phyloP scores from a whole-genome alignment of 306 rosid genomes.

The Abrus pulchellus region DNA sequence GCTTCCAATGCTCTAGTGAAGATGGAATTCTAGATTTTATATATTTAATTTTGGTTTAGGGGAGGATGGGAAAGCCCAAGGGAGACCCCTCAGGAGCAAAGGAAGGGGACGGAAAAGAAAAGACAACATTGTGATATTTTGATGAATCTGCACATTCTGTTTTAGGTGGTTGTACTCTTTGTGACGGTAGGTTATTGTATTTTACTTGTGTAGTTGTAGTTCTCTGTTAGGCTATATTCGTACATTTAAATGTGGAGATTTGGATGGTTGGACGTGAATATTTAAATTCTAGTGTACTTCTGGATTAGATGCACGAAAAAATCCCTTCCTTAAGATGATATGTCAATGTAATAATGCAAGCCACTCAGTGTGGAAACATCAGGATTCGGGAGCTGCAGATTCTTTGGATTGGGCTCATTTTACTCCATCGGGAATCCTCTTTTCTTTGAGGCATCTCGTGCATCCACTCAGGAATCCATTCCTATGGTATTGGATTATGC shows the following conservation, averaged over 20 bases:
- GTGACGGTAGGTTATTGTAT: conserved; percentile 44
- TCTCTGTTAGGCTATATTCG: conserved; percentile 39
- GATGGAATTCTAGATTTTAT: conserved; percentile 66
- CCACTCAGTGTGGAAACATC: not conserved
- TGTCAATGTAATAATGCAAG: not conserved
- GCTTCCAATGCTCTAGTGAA: conserved; percentile 60
- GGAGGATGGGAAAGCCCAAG: not conserved
- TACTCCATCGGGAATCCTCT: not conserved
- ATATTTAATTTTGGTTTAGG: not conserved
- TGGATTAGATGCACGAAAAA: conserved; percentile 32
- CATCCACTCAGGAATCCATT: not conserved
- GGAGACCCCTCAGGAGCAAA: not conserved
- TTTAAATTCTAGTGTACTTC: conserved; percentile 44
- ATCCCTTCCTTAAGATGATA: not conserved
- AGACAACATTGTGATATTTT: not conserved
- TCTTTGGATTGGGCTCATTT: not conserved
- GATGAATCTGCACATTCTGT: conserved; percentile 10
- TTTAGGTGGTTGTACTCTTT: conserved; percentile 45
- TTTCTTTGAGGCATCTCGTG: not conserved
- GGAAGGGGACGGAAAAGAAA: not conserved
- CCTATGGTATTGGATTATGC: not conserved
- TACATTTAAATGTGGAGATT: conserved; percentile 43
- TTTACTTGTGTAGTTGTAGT: conserved; percentile 16
- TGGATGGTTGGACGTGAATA: conserved; percentile 48
- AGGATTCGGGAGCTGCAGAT: conserved; percentile 17